A percentile compares a stretch with the other conserved stretches of the same genome.
phyloP scores from a whole-genome alignment of 371 early-diverging fungal species.

The Chytridium lagenaria region DNA sequence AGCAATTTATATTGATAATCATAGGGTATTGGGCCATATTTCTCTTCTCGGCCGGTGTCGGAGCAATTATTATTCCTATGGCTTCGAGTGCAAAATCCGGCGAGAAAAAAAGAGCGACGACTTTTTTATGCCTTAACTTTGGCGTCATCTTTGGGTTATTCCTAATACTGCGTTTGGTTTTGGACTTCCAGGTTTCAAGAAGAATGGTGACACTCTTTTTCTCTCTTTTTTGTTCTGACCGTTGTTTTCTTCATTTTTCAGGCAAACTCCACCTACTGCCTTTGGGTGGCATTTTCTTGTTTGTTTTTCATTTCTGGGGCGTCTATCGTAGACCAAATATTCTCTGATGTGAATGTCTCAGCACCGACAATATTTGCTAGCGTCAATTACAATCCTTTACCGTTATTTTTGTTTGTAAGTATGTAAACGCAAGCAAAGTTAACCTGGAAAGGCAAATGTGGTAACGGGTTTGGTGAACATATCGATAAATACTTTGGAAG shows the following conservation, averaged over 20 bases:
- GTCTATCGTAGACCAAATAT: slow-evolving; percentile 19
- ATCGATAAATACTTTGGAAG: slow-evolving; percentile 67
- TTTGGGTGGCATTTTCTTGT: slow-evolving; percentile 37
- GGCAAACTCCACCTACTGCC: slow-evolving; percentile 42
- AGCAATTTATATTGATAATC: background rate
- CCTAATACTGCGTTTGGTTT: slow-evolving; percentile 14
- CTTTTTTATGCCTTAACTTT: background rate
- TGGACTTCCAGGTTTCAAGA: slow-evolving; percentile 23
- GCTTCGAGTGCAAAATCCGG: too few relatives aligned
- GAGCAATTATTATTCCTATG: slow-evolving; percentile 43
- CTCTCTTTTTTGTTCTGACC: background rate
- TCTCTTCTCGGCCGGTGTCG: slow-evolving; percentile 52
- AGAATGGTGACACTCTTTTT: slow-evolving; percentile 26
- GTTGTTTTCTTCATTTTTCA: background rate
- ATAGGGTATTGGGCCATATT: slow-evolving; percentile 87
- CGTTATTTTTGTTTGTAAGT: slow-evolving; percentile 78
- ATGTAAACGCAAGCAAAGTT: background rate
- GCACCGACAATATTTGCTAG: slow-evolving; percentile 62
- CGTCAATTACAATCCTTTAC: slow-evolving; percentile 81
- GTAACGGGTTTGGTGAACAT: slow-evolving; percentile 84
- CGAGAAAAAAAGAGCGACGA: background rate
- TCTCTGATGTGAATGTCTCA: slow-evolving; percentile 27
- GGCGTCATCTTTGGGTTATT: slow-evolving; percentile 10
- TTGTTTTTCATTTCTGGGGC: slow-evolving; percentile 14
- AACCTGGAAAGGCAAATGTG: slow-evolving; percentile 82